phyloP scores from a whole-genome alignment of 768 basidiomycete species.

The Pleurotus tuber-regium region DNA sequence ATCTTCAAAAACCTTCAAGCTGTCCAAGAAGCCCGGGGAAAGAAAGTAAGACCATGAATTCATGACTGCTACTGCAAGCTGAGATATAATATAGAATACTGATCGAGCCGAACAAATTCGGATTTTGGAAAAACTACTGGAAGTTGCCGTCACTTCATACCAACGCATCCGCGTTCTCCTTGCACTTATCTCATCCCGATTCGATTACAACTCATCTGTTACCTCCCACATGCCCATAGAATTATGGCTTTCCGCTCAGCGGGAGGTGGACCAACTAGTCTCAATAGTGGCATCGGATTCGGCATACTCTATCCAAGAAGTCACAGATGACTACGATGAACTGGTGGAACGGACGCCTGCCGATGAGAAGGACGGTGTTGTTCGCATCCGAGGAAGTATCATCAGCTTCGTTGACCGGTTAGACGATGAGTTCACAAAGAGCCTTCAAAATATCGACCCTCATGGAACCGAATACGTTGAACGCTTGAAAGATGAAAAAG shows the following conservation, averaged over 20 bases:
- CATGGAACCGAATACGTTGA: constrained; percentile 99
- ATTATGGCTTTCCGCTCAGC: constrained; percentile 83
- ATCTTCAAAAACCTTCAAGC: constrained; percentile 92
- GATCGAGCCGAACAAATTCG: constrained; percentile 94
- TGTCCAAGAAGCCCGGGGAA: constrained; percentile 92
- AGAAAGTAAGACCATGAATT: constrained; percentile 61
- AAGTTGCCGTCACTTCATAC: constrained; percentile 84
- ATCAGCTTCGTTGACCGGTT: constrained; percentile 95
- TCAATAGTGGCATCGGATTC: constrained; percentile 70
- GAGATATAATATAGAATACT: constrained; percentile 70
- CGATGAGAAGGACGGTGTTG: constrained; percentile 66
- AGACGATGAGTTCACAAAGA: constrained; percentile 98
- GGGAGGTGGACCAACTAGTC: constrained; percentile 87
- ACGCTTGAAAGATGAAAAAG: constrained; percentile 92
- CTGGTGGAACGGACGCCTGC: constrained; percentile 76
- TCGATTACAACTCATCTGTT: constrained; percentile 93
- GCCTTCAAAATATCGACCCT: constrained; percentile 96
- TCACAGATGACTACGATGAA: constrained; percentile 91
- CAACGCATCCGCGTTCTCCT: constrained; percentile 93
- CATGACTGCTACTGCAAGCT: constrained; percentile 6
- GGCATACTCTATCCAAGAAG: constrained; percentile 82
- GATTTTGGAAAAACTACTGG: constrained; percentile 82
- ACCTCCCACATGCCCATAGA: constrained; percentile 90
- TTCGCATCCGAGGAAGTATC: constrained; percentile 90
- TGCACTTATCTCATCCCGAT: constrained; percentile 89